These are phyloP conservation scores for Closterium sp. DNA, from an alignment of 139 green algal species.

Conservation along the genomic window DNA sequence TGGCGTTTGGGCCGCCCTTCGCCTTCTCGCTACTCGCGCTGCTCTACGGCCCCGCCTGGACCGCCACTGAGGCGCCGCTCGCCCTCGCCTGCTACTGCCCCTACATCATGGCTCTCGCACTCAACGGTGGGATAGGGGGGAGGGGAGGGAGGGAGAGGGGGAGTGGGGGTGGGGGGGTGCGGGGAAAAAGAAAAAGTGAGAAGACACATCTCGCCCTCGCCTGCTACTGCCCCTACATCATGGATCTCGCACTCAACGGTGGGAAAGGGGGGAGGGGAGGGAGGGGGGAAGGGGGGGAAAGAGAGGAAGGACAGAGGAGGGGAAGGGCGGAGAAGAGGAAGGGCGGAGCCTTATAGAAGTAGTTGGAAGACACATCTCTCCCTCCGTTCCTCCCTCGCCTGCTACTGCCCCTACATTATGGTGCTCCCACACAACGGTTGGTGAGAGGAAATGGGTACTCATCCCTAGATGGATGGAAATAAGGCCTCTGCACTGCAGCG, in stretches of 20 bases:
- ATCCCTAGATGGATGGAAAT: too few relatives aligned
- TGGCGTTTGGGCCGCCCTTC: constrained; percentile 47
- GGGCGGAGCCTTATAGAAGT: too few relatives aligned
- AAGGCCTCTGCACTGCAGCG: too few relatives aligned
- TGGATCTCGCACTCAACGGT: constrained; percentile 48
- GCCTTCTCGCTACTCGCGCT: constrained; percentile 34
- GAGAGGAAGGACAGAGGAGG: not conserved
- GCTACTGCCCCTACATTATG: constrained; percentile 45
- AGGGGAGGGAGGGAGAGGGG: not conserved
- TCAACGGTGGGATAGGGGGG: constrained; percentile 37
- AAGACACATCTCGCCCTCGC: constrained; percentile 17
- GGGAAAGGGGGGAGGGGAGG: not conserved
- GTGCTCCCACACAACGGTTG: constrained; percentile 38
- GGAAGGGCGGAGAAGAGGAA: not conserved
- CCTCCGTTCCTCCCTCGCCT: constrained; percentile 11
- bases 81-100: constrained; percentile 43
- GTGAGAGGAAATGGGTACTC: too few relatives aligned
- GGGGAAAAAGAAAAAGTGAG: not conserved
- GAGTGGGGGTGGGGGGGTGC: not conserved
- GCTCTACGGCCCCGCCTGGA: constrained; percentile 43
- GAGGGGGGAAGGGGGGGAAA: not conserved
- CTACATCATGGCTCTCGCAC: constrained; percentile 40
- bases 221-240: constrained; percentile 41
- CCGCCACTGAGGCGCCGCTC: constrained; percentile 21
- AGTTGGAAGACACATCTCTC: too few relatives aligned